A percentile compares a stretch with the other conserved stretches of the same genome.
Conservation (phyloP, 2,329 filamentous ascomycete species). For the Neopestalotiopsis sp. region DNA sequence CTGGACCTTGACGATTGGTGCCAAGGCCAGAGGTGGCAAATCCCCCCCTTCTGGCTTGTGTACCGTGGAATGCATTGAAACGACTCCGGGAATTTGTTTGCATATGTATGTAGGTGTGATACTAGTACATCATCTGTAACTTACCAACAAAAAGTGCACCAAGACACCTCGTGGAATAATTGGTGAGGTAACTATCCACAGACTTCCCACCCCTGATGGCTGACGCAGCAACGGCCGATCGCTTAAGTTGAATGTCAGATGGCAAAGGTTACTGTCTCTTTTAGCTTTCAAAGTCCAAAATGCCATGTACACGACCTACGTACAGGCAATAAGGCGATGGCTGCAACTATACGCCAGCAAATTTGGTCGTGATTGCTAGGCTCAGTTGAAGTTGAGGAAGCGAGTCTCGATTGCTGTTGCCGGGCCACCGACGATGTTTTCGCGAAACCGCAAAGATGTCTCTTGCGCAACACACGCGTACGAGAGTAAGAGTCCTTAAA, state of each 20-base stretch:
- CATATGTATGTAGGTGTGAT: background rate
- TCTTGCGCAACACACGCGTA: background rate
- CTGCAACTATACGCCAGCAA: background rate
- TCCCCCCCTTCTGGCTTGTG: background rate
- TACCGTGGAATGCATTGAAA: constrained; percentile 1
- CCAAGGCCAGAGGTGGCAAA: background rate
- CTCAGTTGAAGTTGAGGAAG: background rate
- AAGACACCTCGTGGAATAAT: background rate
- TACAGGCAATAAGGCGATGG: background rate
- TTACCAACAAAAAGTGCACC: background rate
- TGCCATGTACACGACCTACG: background rate
- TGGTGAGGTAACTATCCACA: background rate
- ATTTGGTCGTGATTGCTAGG: background rate
- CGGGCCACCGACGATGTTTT: constrained; percentile 5
- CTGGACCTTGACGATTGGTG: background rate
- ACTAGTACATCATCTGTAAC: background rate
- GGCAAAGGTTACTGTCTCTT: background rate
- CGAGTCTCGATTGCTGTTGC: background rate
- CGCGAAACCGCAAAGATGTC: background rate
- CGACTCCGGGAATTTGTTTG: background rate
- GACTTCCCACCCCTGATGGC: background rate
- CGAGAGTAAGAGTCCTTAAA: background rate
- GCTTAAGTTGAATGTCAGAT: background rate
- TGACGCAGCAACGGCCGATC: background rate
- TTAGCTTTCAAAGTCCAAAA: background rate